Percentiles rank a stretch among this genome's conserved stretches.
These are phyloP conservation scores for Syncephalastrum sp. DNA, from an alignment of 371 early-diverging fungal genomes.

Conservation along the genomic window DNA sequence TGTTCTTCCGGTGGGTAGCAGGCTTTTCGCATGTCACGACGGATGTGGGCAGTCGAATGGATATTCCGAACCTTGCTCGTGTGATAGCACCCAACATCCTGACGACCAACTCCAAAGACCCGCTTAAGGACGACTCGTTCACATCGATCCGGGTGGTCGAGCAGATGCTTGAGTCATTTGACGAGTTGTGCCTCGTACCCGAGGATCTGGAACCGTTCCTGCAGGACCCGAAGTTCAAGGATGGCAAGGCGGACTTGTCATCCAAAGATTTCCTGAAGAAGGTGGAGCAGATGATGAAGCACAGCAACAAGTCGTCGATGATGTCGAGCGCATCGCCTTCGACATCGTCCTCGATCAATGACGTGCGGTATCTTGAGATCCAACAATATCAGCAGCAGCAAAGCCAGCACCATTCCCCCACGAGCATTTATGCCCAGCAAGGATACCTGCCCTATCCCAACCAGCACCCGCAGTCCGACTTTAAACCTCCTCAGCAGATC, in stretches of 20 bases:
- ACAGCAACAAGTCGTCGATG: conserved; percentile 6
- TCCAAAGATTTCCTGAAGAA: conserved; percentile 46
- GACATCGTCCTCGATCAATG: conserved; percentile 10
- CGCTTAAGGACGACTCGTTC: conserved; percentile 71
- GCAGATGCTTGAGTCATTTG: conserved; percentile 71
- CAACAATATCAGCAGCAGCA: conserved; percentile 14
- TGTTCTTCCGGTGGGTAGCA: conserved; percentile 86
- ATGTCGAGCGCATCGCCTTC: conserved; percentile 9
- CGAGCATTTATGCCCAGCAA: conserved; percentile 43
- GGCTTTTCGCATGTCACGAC: conserved; percentile 71
- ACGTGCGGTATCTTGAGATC: conserved; percentile 8
- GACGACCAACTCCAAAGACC: conserved; percentile 80
- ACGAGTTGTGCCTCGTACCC: conserved; percentile 72
- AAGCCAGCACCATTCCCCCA: conserved; percentile 23
- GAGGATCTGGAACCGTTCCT: conserved; percentile 46
- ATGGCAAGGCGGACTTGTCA: conserved; percentile 29
- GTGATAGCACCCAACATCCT: conserved; percentile 95
- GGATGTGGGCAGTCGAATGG: conserved; percentile 89
- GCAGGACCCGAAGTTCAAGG: conserved; percentile 39
- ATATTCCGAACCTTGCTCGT: conserved; percentile 88
- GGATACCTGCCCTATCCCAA: conserved; percentile 40
- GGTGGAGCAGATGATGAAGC: conserved; percentile 39
- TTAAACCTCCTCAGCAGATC: neutral
- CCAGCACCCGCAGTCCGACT: conserved; percentile 20
- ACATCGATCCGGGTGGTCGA: conserved; percentile 76